These are phyloP conservation scores for Vachellia collinsii DNA, from an alignment of 306 rosid genomes.

Conservation along the genomic window DNA sequence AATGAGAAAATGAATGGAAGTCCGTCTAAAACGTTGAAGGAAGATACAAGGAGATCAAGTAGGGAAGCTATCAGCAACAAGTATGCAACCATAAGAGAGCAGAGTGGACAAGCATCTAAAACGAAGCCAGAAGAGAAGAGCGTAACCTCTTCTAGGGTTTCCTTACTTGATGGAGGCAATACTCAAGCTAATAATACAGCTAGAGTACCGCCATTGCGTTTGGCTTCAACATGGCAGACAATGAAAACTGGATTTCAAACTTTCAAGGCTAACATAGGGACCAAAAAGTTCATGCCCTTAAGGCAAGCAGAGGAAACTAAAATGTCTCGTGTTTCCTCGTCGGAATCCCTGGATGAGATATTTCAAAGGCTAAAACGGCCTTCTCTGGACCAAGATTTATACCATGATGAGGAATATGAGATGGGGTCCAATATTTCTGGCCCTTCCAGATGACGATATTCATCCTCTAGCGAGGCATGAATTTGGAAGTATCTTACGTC, in stretches of 20 bases:
- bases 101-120: constrained; percentile 58
- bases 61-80: constrained; percentile 86
- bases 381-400: constrained; percentile 47
- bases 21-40: constrained; percentile 55
- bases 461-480: constrained; percentile 17
- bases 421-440: constrained; percentile 42
- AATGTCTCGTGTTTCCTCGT: constrained; percentile 63
- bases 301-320: constrained; percentile 61
- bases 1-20: constrained; percentile 45
- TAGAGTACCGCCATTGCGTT: constrained; percentile 54
- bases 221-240: constrained; percentile 74
- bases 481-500: not conserved
- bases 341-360: constrained; percentile 91
- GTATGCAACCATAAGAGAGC: constrained; percentile 78
- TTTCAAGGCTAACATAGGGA: constrained; percentile 74
- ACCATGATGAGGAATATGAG: constrained; percentile 49
- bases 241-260: constrained; percentile 80
- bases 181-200: constrained; percentile 40
- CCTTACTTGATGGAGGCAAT: constrained; percentile 59
- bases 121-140: constrained; percentile 58
- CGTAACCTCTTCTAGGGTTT: constrained; percentile 64
- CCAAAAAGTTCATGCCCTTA: constrained; percentile 61
- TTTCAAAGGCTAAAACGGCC: constrained; percentile 88
- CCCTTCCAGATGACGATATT: constrained; percentile 56
- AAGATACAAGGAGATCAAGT: constrained; percentile 71